Evolutionary conservation across 352 stramenopile genomes (phyloP).

Genomic region (Pythium myriotylum): DNA sequence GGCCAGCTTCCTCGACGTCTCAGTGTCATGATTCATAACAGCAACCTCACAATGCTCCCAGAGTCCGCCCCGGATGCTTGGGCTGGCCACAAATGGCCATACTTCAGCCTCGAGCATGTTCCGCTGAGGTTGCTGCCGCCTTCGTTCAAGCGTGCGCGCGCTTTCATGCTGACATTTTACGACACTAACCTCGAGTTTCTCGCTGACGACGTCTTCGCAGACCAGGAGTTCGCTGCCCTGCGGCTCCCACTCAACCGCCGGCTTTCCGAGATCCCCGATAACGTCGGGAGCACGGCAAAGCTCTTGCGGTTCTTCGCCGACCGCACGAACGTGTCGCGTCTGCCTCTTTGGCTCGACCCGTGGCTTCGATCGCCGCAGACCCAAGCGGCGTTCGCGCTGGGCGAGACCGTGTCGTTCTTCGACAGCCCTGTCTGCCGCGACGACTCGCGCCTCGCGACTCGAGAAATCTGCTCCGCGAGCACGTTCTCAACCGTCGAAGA

Average conservation of each 20-base stretch:
- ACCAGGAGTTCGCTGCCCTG: conserved; percentile 1
- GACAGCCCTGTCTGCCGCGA: not conserved
- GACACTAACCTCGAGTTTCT: conserved; percentile 2
- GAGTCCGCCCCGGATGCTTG: not conserved
- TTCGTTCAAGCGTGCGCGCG: not conserved
- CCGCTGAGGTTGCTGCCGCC: not conserved
- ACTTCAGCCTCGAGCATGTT: conserved; percentile 11
- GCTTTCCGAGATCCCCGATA: not conserved
- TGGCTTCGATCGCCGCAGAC: not conserved
- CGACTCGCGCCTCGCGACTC: not conserved
- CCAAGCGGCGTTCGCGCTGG: not conserved
- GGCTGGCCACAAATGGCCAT: not conserved
- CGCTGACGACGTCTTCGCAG: not conserved
- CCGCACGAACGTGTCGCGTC: conserved; percentile 9
- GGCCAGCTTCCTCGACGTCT: not conserved
- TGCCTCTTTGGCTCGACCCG: conserved; percentile 2
- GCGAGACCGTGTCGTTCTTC: not conserved
- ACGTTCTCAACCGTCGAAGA: conserved; percentile 1
- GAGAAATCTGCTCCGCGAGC: not conserved
- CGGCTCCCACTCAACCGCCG: conserved; percentile 1
- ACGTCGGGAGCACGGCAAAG: not conserved
- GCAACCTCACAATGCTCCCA: conserved; percentile 11
- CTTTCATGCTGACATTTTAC: not conserved
- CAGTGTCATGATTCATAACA: conserved; percentile 4
- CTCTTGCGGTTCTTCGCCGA: not conserved